Conservation (phyloP, 148 eudicot species). For the Rhododendron ferrugineum region DNA sequence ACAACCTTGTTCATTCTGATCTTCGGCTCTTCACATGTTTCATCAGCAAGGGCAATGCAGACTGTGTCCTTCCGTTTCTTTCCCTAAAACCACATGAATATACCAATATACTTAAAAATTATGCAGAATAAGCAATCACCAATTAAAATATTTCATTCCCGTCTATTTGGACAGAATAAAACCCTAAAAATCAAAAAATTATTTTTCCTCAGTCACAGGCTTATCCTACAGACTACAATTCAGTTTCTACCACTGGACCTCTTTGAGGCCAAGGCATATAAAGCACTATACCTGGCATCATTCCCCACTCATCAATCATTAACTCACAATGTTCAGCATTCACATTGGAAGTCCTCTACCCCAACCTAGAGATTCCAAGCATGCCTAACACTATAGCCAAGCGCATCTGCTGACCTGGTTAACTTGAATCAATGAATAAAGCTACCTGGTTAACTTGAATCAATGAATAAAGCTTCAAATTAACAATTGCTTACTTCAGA, state of each 20-base stretch:
- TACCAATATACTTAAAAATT: neutral
- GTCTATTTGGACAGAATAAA: neutral
- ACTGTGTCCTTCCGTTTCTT: slow-evolving; percentile 24
- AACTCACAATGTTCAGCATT: neutral
- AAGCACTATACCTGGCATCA: neutral
- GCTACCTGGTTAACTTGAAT: neutral
- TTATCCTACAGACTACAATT: neutral
- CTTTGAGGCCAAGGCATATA: neutral
- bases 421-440: neutral
- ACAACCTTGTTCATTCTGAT: slow-evolving; percentile 27
- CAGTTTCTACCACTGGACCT: neutral
- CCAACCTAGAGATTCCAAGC: neutral
- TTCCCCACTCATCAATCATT: neutral
- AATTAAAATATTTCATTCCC: neutral
- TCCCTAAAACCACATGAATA: neutral
- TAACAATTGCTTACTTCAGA: neutral
- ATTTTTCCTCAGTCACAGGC: neutral
- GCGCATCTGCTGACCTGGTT: neutral
- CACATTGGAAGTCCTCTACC: neutral
- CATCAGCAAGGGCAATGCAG: slow-evolving; percentile 26
- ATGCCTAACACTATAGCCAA: neutral
- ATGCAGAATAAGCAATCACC: neutral
- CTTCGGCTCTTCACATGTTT: slow-evolving; percentile 21
- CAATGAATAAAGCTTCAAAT: neutral
- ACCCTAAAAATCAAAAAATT: neutral